Base-by-base conservation (phyloP, 75 land plant species). In the Cunninghamia lanceolata region DNA sequence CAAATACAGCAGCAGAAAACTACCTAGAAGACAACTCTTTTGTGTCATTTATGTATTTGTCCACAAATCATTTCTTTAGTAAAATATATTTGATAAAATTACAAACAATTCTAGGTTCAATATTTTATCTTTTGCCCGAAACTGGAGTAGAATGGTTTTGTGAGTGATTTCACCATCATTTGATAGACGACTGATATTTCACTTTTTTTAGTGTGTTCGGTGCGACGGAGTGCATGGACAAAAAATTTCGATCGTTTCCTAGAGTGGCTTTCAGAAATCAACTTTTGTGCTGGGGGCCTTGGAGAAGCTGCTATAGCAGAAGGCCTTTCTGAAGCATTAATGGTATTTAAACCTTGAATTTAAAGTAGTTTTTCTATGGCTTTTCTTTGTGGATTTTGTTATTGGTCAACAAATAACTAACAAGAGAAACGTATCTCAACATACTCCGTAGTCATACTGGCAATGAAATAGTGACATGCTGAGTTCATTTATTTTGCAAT, bases 161-260 rank as follows among this genome's bases (percentile, higher is more conserved):
- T 9, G 14, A 71, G 36, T 32, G 75, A 1, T 71, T 71, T 71
- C 36, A 32, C 11, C 9, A 71, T 32, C 1, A 30, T 71, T 50
- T 50, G 52, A 9, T 71, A 34, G 35, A 71, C 30, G 75, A 76
- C 15, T 76, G 79, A 19, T 25, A 9, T 59, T 21, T 19, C 19
- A 21, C 1, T 82, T 11, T 56, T 54, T 47, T 59, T 86, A 97
- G 99, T 82, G 79, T 93, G 92, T 84, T 46, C 92, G 75, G 90
- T 93, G 84, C 98, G 91, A 85, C 85, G 95, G 47, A 94, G 91
- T 93, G 94, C 94, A 19, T 97, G 99, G 98, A 97, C 96, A 83
- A 89, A 87, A 86, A 94, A 93, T 85, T 75, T 96, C 3, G 99
- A 97, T 81, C 84, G 86, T 14, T 97, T 96, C 85, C 85, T 92